Evolutionary conservation across 192 early-diverging fungal genomes (phyloP).

Genomic region (Spizellomyces sp.): DNA sequence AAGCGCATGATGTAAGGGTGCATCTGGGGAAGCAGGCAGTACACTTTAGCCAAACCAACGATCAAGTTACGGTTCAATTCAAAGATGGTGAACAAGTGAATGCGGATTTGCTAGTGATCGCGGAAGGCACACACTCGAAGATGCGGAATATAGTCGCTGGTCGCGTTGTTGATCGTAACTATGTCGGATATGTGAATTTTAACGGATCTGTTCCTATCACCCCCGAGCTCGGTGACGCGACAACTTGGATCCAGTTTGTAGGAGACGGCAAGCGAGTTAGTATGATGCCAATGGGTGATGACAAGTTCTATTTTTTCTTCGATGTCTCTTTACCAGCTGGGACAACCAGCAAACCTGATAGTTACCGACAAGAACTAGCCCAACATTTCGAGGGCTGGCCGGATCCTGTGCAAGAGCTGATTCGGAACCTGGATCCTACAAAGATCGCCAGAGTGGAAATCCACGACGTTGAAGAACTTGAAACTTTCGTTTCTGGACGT

Average conservation of each 20-base stretch:
- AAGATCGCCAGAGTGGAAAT: constrained; percentile 24
- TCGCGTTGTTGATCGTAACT: constrained; percentile 6
- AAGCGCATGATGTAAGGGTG: neutral
- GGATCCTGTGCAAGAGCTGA: constrained; percentile 16
- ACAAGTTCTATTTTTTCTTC: constrained; percentile 32
- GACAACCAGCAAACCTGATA: neutral
- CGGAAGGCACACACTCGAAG: constrained; percentile 26
- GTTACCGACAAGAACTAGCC: constrained; percentile 17
- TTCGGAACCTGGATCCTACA: constrained; percentile 10
- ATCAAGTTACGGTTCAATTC: constrained; percentile 11
- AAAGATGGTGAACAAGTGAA: constrained; percentile 15
- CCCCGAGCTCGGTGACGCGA: constrained; percentile 1
- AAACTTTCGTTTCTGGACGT: constrained; percentile 17
- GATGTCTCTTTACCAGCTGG: constrained; percentile 21
- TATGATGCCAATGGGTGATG: constrained; percentile 32
- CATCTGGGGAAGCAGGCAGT: constrained; percentile 13
- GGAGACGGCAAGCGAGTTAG: constrained; percentile 29
- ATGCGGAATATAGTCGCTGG: constrained; percentile 15
- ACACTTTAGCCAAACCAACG: constrained; percentile 3
- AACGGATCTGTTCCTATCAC: constrained; percentile 28
- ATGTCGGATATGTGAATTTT: constrained; percentile 26
- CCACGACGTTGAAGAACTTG: constrained; percentile 24
- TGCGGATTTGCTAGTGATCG: constrained; percentile 18
- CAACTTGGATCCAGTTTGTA: constrained; percentile 23
- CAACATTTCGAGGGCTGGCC: constrained; percentile 20